phyloP scores from a whole-genome alignment of 805 yeast species.

The Zygoascus flipseniorum region DNA sequence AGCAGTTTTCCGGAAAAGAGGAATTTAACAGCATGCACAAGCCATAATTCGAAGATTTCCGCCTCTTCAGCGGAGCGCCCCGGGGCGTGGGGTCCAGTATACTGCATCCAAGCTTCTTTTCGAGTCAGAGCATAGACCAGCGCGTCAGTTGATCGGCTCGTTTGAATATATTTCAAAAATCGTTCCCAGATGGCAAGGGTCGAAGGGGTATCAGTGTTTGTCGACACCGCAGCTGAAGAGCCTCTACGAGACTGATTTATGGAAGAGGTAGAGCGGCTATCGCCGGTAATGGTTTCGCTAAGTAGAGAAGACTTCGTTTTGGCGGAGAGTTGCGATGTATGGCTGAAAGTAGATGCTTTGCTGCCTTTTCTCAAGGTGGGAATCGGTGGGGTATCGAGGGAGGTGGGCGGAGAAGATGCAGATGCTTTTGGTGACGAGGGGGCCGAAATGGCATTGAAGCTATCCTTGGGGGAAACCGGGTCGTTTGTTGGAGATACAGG shows the following conservation, averaged over 20 bases:
- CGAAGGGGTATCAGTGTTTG: neutral
- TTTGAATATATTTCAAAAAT: slow-evolving; percentile 13
- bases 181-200: slow-evolving; percentile 10
- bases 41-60: slow-evolving; percentile 26
- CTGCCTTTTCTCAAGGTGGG: neutral
- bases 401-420: neutral
- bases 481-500: neutral
- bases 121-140: slow-evolving; percentile 22
- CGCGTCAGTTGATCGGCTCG: slow-evolving; percentile 18
- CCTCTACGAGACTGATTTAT: neutral
- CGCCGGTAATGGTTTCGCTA: neutral
- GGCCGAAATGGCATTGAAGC: neutral
- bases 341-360: neutral
- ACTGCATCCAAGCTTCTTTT: slow-evolving; percentile 26
- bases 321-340: neutral
- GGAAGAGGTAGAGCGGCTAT: neutral
- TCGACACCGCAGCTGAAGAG: neutral
- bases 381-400: neutral
- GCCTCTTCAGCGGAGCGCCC: slow-evolving; percentile 6
- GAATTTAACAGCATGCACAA: slow-evolving; percentile 25
- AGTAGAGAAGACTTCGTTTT: neutral
- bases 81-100: slow-evolving; percentile 1
- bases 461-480: neutral
- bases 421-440: neutral
- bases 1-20: slow-evolving; percentile 21